Percentiles rank a stretch among this genome's conserved stretches.
Conservation (phyloP, 345 rosid species). For the Iberis pinnata region DNA sequence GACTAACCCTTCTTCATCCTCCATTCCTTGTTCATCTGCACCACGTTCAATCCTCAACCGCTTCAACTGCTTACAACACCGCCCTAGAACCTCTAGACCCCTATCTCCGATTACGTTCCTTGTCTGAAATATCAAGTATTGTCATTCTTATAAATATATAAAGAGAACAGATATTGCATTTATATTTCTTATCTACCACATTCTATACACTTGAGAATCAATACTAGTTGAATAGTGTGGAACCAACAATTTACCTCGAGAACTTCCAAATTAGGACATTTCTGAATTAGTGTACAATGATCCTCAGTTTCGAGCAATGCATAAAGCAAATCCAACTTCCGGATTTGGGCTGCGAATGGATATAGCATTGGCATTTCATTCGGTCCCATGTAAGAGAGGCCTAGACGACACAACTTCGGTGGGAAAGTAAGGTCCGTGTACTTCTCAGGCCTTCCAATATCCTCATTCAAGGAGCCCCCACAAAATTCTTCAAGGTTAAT, state of each 20-base stretch:
- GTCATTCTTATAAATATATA: no score
- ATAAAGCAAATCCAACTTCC: conserved; percentile 79
- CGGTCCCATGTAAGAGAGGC: conserved; percentile 65
- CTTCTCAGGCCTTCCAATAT: conserved; percentile 43
- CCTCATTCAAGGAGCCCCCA: conserved; percentile 64
- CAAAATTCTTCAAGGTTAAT: conserved; percentile 70
- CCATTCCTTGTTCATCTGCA: conserved; percentile 81
- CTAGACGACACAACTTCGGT: conserved; percentile 52
- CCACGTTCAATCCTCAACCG: conserved; percentile 93
- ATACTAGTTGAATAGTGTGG: neutral
- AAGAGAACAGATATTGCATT: neutral
- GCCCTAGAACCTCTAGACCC: conserved; percentile 79
- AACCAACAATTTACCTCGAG: conserved; percentile 98
- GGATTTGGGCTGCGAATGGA: conserved; percentile 66
- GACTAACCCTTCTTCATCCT: conserved; percentile 79
- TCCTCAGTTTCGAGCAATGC: conserved; percentile 75
- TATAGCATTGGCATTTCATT: conserved; percentile 67
- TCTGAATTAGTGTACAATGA: conserved; percentile 67
- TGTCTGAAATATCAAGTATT: conserved; percentile 44
- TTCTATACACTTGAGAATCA: neutral
- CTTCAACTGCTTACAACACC: conserved; percentile 56
- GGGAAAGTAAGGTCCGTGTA: conserved; percentile 52
- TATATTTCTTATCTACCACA: conserved; percentile 10
- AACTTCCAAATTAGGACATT: conserved; percentile 80
- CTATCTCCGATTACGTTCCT: conserved; percentile 93